Evolutionary conservation across 176 grass and related monocot genomes (phyloP), one percentile per base, ranked within the genome.

Genomic region (Eragrostis nindensis): DNA sequence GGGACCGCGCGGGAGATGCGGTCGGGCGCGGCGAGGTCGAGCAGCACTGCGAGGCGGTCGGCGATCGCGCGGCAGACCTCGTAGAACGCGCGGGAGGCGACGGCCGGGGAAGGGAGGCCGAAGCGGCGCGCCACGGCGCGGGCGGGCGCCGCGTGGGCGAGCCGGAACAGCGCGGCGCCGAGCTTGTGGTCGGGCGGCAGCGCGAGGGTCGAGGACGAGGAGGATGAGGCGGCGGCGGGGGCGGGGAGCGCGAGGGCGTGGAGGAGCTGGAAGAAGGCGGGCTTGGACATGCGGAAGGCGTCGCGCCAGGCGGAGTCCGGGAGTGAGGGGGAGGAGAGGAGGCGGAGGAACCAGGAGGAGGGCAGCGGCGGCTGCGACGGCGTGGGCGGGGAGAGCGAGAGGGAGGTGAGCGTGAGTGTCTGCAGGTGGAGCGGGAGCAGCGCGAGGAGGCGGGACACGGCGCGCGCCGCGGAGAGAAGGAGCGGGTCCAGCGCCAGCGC

Each of bases 11-110:
- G 85, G 38, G 88, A 61, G 47, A 91, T 83, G n/a, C 90, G 81
- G 53, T 93, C 89, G 73, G 92, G 81, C 21, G 90, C 80, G 44
- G 32, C 67, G 70, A 98, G 80, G 63, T 80, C 86, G 83, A 98
- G 85, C 40, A 98, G 90, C 71, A 71, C 5, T 18, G 61, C 77
- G 5, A 98, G 88, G 55, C 81, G 77, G 56, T 90, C 87, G 43
- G 87, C 85, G 88, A 93, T 71, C 7, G 92, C 90, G 44, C 79
- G 90, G 92, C 90, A 93, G 40, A 98, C 92, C 86, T 93, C 88
- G 78, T 98, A 98, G 86, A 98, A 98, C 1, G 90, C 90, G 30
- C 84, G 88, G 18, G 88, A 87, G 17, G 92, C 92, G n/a, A 29
- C 62, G 48, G 82, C 71, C 0, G 92, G 88, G 2, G 88, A 89